Conservation (phyloP, 352 stramenopile species). For the Phytophthora megakarya region DNA sequence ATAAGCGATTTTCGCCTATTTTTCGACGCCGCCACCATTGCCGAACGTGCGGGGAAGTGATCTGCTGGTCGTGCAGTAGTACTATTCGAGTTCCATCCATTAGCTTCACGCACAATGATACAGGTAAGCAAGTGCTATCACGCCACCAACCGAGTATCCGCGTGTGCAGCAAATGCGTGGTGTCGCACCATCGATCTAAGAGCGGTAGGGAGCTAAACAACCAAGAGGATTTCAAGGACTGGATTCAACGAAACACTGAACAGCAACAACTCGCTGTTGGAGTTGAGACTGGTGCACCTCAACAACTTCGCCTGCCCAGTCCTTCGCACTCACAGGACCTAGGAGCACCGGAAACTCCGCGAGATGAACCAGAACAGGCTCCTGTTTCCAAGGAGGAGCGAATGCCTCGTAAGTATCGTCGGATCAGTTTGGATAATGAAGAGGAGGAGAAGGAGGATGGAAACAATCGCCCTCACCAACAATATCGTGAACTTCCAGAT, state of each 20-base stretch:
- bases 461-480: constrained; percentile 33
- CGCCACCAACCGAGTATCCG: constrained; percentile 83
- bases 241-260: constrained; percentile 73
- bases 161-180: constrained; percentile 84
- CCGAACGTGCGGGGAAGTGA: constrained; percentile 86
- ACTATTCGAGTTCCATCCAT: constrained; percentile 85
- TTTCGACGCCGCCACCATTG: constrained; percentile 89
- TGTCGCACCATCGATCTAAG: constrained; percentile 78
- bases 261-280: constrained; percentile 40
- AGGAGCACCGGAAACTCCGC: constrained; percentile 39
- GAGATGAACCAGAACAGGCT: constrained; percentile 27
- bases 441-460: constrained; percentile 70
- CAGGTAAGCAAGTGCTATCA: constrained; percentile 77
- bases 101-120: constrained; percentile 85
- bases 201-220: constrained; percentile 72
- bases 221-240: constrained; percentile 83
- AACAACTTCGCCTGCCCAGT: constrained; percentile 53
- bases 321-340: constrained; percentile 74
- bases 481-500: constrained; percentile 41
- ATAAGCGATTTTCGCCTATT: constrained; percentile 80
- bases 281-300: constrained; percentile 28
- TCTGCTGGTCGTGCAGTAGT: constrained; percentile 88
- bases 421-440: constrained; percentile 69
- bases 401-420: constrained; percentile 57
- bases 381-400: constrained; percentile 36